Conservation (phyloP, 495 filamentous ascomycete species). For the Lentithecium fluviatile region DNA sequence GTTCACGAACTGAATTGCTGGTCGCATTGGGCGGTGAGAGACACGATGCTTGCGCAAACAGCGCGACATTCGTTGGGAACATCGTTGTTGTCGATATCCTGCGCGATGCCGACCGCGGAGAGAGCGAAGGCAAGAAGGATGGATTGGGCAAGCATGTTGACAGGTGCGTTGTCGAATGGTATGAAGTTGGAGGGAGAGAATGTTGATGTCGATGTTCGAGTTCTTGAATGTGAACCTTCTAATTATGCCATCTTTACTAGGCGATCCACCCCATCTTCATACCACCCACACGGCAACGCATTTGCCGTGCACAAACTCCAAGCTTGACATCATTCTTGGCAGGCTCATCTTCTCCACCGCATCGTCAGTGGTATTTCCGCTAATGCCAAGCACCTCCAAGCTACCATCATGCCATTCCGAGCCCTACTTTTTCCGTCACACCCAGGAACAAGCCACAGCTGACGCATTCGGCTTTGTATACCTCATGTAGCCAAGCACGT, state of each 20-base stretch:
- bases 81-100: slow-evolving; percentile 21
- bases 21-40: slow-evolving; percentile 1
- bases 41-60: slow-evolving; percentile 12
- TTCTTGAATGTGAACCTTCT: not conserved
- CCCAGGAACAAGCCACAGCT: no score
- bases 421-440: no score
- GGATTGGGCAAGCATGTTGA: slow-evolving; percentile 8
- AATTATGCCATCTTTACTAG: not conserved
- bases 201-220: not conserved
- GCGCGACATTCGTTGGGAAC: slow-evolving; percentile 9
- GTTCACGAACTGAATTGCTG: not conserved
- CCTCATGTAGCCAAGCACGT: no score
- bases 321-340: not conserved
- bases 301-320: not conserved
- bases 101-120: slow-evolving; percentile 4
- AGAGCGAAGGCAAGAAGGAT: slow-evolving; percentile 6
- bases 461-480: no score
- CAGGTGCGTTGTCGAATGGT: not conserved
- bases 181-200: not conserved
- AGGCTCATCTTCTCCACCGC: not conserved
- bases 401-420: no score
- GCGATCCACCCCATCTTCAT: not conserved
- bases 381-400: no score
- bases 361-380: no score
- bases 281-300: not conserved